Evolutionary conservation across 1,284 basidiomycete genomes (phyloP), one percentile per base, ranked within the genome.

Genomic region (Ganoderma lingzhi): DNA sequence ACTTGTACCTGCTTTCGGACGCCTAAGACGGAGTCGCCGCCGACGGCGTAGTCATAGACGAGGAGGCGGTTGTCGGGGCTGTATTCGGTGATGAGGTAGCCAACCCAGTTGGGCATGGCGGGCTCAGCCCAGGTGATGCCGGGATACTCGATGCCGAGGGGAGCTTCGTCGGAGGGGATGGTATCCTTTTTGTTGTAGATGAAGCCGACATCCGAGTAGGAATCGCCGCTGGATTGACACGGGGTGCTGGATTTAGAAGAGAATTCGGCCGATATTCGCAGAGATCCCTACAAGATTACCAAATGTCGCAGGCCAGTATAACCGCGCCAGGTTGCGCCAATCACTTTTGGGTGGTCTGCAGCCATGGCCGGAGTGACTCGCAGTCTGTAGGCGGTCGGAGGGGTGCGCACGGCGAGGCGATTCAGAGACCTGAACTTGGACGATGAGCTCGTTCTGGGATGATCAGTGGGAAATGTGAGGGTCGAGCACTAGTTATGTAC

Each of bases 101-200:
- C 87, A 41, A 89, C 85, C 87, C 87, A 88, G 76, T 88, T 88
- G 32, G 85, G 82, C 65, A 79, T 71, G 45, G 76, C 81, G 5
- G 71, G 65, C 73, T 86, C 85, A 39, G 83, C 83, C 76, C 76
- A 88, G 14, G 85, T 84, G 9, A 72, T 61, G 3, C 82, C 83
- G 14, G 86, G 87, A 69, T 82, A 88, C 14, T 75, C 72, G 4
- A 84, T 78, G 6, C 87, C 87, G 6, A 89, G 78, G 23, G 87
- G 87, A n/a, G 83, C 70, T 1, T 79, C 71, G 58, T 79, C 75
- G 48, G 77, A 81, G 17, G 87, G 85, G 45, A 69, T 67, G 45
- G 67, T 32, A 59, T 67, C 28, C 60, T 62, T 6, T 55, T 65
- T 59, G 61, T 60, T 48, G 65, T 62, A 63, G 62, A 44, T 41